phyloP scores from a whole-genome alignment of 2,329 filamentous ascomycete species.

The Hypoxylon sp. region DNA sequence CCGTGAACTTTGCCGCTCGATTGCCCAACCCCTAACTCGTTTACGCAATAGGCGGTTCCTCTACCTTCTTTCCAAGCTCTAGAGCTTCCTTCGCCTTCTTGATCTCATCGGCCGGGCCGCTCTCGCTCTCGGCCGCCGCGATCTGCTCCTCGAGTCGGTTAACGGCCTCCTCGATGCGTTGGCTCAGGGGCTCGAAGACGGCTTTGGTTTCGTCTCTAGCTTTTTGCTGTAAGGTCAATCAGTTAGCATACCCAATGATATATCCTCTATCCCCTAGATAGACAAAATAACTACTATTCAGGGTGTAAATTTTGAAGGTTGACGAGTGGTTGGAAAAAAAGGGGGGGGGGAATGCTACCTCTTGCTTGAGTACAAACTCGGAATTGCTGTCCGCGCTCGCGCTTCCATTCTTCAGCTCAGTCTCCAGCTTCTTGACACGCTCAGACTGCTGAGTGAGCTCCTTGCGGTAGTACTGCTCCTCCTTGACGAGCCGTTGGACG shows the following conservation, averaged over 20 bases:
- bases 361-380: constrained; percentile 84
- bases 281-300: too few species aligned
- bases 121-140: constrained; percentile 68
- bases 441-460: constrained; percentile 82
- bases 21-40: constrained; percentile 1
- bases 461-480: constrained; percentile 89
- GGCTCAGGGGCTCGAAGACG: constrained; percentile 78
- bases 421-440: constrained; percentile 75
- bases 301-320: background rate
- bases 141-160: constrained; percentile 81
- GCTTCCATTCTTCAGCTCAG: constrained; percentile 63
- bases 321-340: constrained; percentile 8
- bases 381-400: constrained; percentile 77
- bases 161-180: constrained; percentile 78
- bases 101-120: constrained; percentile 62
- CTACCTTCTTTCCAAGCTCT: constrained; percentile 60
- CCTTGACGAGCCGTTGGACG: constrained; percentile 87
- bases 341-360: constrained; percentile 67
- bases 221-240: constrained; percentile 66
- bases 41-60: constrained; percentile 43
- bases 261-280: background rate
- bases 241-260: background rate
- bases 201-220: constrained; percentile 89
- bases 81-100: constrained; percentile 67
- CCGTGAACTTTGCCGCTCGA: background rate